These are phyloP conservation scores for Halophytophthora polymorphica DNA, from an alignment of 352 stramenopile species.

Conservation along the genomic window DNA sequence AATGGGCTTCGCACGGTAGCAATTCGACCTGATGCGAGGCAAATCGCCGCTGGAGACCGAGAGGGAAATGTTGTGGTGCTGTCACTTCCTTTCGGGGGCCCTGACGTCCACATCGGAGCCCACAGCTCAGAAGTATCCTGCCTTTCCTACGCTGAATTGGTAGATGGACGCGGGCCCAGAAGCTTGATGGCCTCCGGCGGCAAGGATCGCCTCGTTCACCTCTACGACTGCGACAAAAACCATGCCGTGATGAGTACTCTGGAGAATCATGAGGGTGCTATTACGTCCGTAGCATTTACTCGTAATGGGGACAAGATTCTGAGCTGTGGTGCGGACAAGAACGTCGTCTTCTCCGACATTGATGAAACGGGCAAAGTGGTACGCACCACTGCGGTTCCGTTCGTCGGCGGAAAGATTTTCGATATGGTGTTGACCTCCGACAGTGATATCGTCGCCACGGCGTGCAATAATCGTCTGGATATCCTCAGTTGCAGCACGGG, in stretches of 20 bases:
- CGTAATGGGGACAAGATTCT: constrained; percentile 63
- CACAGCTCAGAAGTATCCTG: constrained; percentile 79
- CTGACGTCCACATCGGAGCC: constrained; percentile 36
- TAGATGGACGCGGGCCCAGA: background rate
- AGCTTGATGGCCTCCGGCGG: constrained; percentile 69
- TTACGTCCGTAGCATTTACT: constrained; percentile 69
- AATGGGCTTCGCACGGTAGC: constrained; percentile 45
- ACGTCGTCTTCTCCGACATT: constrained; percentile 59
- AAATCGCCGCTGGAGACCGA: constrained; percentile 69
- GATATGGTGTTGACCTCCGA: constrained; percentile 72
- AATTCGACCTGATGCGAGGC: constrained; percentile 52
- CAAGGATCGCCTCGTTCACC: constrained; percentile 75
- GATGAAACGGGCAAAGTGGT: constrained; percentile 30
- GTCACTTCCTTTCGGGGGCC: constrained; percentile 34
- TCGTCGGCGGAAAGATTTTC: constrained; percentile 68
- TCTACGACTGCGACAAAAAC: constrained; percentile 61
- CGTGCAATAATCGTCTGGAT: constrained; percentile 82
- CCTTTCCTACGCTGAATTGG: constrained; percentile 41
- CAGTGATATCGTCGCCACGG: constrained; percentile 61
- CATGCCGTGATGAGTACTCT: constrained; percentile 47
- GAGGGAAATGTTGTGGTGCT: constrained; percentile 63
- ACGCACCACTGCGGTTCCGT: constrained; percentile 48
- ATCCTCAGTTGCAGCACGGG: constrained; percentile 56
- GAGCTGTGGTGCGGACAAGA: constrained; percentile 70
- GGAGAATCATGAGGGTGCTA: constrained; percentile 72